phyloP scores from a whole-genome alignment of 169 alveolate genomes.

The Babesia bigemina region DNA sequence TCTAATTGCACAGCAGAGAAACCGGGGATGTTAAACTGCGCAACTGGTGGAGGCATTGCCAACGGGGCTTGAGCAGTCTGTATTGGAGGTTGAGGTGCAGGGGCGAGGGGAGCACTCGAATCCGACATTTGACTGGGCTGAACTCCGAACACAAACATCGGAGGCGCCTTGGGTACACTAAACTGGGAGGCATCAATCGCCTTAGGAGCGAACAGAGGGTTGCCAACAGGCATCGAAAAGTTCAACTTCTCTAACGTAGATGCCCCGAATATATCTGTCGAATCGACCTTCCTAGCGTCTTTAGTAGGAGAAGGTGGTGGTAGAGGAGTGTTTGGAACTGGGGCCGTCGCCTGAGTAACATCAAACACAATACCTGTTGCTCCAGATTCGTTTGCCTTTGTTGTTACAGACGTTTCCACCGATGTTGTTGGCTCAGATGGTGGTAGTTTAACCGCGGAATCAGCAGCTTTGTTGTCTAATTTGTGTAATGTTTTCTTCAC shows the following conservation, averaged over 20 bases:
- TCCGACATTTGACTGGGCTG: not conserved
- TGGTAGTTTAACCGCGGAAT: not conserved
- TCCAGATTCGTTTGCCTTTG: too few relatives aligned
- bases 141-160: constrained; percentile 63
- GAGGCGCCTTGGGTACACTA: constrained; percentile 29
- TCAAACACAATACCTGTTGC: too few relatives aligned
- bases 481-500: not conserved
- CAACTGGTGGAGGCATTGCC: constrained; percentile 20
- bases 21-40: constrained; percentile 42
- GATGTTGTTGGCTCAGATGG: not conserved
- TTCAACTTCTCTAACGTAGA: constrained; percentile 39
- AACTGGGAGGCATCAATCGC: constrained; percentile 37
- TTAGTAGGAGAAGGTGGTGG: not conserved
- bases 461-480: not conserved
- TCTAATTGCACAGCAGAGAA: constrained; percentile 17
- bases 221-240: constrained; percentile 64
- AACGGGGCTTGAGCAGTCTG: not conserved
- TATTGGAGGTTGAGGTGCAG: constrained; percentile 3
- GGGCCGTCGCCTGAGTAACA: not conserved
- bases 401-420: too few relatives aligned
- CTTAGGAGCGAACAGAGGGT: constrained; percentile 67
- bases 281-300: not conserved
- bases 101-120: not conserved
- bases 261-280: constrained; percentile 13
- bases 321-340: not conserved